phyloP scores from a whole-genome alignment of 352 stramenopile genomes.

The Globisporangium irregulare region DNA sequence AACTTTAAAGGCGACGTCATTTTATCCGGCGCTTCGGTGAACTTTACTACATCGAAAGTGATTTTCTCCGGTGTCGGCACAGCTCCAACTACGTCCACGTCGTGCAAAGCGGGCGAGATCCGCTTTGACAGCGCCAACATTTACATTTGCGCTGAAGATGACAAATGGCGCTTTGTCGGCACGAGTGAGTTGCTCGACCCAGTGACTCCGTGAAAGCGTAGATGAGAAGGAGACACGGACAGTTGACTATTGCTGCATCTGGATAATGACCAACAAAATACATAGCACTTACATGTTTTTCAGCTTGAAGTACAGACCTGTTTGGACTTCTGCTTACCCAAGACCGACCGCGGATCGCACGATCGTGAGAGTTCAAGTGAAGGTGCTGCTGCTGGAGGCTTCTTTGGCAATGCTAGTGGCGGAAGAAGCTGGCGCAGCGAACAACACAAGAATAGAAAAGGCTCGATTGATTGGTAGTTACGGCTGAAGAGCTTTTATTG shows the following conservation, averaged over 20 bases:
- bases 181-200: neutral
- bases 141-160: constrained; percentile 7
- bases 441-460: neutral
- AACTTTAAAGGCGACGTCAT: constrained; percentile 11
- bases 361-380: neutral
- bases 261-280: neutral
- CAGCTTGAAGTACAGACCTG: neutral
- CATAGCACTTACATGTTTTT: neutral
- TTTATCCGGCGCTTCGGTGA: constrained; percentile 8
- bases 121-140: constrained; percentile 11
- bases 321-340: neutral
- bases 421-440: neutral
- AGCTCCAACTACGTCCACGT: neutral
- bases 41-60: constrained; percentile 14
- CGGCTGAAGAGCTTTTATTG: constrained; percentile 8
- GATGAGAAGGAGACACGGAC: neutral
- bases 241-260: neutral
- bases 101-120: constrained; percentile 16
- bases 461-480: neutral
- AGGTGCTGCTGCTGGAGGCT: too few relatives aligned
- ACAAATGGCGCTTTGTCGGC: constrained; percentile 7
- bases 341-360: neutral
- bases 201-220: neutral
- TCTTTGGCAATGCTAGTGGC: too few relatives aligned
- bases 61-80: constrained; percentile 14